Evolutionary conservation across 306 rosid species (phyloP), one percentile per base, ranked within the genome.

Genomic region (Ziziphus jujuba): DNA sequence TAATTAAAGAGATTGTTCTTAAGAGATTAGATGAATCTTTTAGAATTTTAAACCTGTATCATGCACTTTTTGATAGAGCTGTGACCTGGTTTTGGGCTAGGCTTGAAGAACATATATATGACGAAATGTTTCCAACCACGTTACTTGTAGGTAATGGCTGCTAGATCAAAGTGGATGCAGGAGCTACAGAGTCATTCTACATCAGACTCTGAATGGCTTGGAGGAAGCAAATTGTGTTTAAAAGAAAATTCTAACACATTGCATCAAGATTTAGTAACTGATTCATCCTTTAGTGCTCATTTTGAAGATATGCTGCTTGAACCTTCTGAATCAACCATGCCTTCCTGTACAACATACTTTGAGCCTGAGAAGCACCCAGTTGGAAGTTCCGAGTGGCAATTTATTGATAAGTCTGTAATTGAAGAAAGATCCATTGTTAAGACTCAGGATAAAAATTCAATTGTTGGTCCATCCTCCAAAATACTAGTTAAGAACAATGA

Each of bases 121-220:
- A 34, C 44, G 61, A 22, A 47, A 65, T 66, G 31, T 55, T 69
- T 63, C 73, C 33, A 69, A 72, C 67, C 67, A 62, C 71, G 67
- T 61, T 53, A 34, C 61, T 78, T 66, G 71, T 77, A 93, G 99
- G 89, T 93, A 51, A 82, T 69, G 92, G 96, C 62, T 63, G 97
- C 97, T 56, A 81, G 97, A 86, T 76, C 91, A 47, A 75, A 78
- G 84, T 92, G 98, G 98, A 92, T 92, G 98, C 84, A 90, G 73
- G 97, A 90, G 80, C 82, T 87, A 82, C 98, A 92, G 12, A 80
- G 81, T 81, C 88, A 84, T 69, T 81, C 73, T 47, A 77, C 79
- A 58, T 82, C 80, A 45, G 90, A 83, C 66, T 62, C 76, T 67
- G 84, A 80, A 66, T 67, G 78, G 79, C 76, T 64, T 40, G 81